Conservation (phyloP, 768 basidiomycete species). For the Leccinum aurantiacum region DNA sequence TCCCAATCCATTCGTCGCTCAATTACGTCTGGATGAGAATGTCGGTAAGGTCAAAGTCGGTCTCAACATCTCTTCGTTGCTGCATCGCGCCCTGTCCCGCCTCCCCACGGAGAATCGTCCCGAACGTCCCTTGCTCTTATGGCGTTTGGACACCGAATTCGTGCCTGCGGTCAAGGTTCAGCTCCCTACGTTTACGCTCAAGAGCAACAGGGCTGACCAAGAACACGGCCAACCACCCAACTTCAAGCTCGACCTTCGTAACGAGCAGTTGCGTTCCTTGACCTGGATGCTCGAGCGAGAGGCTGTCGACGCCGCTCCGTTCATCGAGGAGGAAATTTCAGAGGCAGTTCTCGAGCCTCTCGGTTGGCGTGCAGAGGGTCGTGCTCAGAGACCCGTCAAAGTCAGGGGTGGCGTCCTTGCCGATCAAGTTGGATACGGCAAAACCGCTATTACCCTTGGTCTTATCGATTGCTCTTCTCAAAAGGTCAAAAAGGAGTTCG, state of each 20-base stretch:
- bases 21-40: slow-evolving; percentile 65
- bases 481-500: slow-evolving; percentile 57
- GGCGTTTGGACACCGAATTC: slow-evolving; percentile 82
- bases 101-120: slow-evolving; percentile 59
- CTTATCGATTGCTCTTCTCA: slow-evolving; percentile 74
- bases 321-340: slow-evolving; percentile 91
- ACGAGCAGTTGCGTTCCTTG: slow-evolving; percentile 86
- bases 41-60: slow-evolving; percentile 78
- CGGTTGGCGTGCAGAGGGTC: slow-evolving; percentile 94
- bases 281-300: slow-evolving; percentile 93
- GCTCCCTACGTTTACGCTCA: slow-evolving; percentile 64
- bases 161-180: slow-evolving; percentile 58
- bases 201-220: slow-evolving; percentile 73
- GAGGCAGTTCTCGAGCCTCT: slow-evolving; percentile 84
- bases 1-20: slow-evolving; percentile 84
- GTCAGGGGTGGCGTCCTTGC: slow-evolving; percentile 90
- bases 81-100: slow-evolving; percentile 82
- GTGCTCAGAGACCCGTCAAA: slow-evolving; percentile 71
- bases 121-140: slow-evolving; percentile 56
- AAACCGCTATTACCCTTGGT: slow-evolving; percentile 92
- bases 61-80: slow-evolving; percentile 81
- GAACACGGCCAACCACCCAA: slow-evolving; percentile 75
- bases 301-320: slow-evolving; percentile 58
- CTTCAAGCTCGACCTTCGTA: slow-evolving; percentile 71
- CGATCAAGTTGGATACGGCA: slow-evolving; percentile 96